These are phyloP conservation scores for Penicillium thymicola DNA, from an alignment of 2,329 filamentous ascomycete genomes.

Conservation along the genomic window DNA sequence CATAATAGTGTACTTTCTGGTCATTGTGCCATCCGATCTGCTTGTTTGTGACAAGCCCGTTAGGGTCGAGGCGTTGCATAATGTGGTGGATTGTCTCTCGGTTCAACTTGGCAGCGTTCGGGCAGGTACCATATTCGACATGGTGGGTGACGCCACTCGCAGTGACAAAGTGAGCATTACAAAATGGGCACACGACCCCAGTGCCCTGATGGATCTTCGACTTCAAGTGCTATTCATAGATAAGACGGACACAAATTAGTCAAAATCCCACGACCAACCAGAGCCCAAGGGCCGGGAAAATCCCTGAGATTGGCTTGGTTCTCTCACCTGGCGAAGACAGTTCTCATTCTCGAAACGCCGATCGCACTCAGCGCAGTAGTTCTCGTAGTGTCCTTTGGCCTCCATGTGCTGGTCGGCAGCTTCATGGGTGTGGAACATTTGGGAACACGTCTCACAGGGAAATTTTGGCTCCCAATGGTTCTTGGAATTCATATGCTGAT, in stretches of 20 bases:
- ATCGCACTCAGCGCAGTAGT: slow-evolving; percentile 32
- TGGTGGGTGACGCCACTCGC: slow-evolving; percentile 55
- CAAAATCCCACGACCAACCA: not conserved
- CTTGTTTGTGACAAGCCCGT: slow-evolving; percentile 51
- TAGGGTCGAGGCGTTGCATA: slow-evolving; percentile 48
- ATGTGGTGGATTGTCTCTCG: slow-evolving; percentile 49
- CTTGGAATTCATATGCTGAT: slow-evolving; percentile 24
- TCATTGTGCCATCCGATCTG: slow-evolving; percentile 48
- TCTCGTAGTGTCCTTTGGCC: slow-evolving; percentile 16
- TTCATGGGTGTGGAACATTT: not conserved
- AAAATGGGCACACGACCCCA: slow-evolving; percentile 55
- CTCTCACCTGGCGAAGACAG: slow-evolving; percentile 26
- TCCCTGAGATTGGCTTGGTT: not conserved
- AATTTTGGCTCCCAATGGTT: not conserved
- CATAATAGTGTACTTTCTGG: slow-evolving; percentile 31
- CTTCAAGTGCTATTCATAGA: slow-evolving; percentile 50
- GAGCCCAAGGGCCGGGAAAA: not conserved
- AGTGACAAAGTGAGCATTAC: slow-evolving; percentile 44
- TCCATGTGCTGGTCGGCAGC: slow-evolving; percentile 26
- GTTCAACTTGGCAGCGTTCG: slow-evolving; percentile 44
- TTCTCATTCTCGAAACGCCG: slow-evolving; percentile 32
- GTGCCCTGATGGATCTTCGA: slow-evolving; percentile 49
- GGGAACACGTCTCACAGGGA: not conserved
- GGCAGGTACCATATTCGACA: slow-evolving; percentile 54
- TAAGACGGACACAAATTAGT: not conserved